Conservation (phyloP, 192 early-diverging fungal species). For the Backusella parvicylindrica region DNA sequence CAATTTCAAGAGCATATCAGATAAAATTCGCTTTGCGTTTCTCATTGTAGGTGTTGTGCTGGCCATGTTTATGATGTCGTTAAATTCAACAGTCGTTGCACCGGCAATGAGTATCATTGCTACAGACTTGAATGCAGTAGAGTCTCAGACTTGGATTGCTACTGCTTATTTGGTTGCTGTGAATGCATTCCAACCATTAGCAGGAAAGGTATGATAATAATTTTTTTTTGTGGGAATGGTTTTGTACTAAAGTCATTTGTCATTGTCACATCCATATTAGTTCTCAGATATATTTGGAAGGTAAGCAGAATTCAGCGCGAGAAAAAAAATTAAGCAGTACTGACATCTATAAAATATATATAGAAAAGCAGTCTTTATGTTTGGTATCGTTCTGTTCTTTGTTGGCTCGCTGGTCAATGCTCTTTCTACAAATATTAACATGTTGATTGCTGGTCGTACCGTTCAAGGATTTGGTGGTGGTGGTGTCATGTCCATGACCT, state of each 20-base stretch:
- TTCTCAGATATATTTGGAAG: conserved; percentile 37
- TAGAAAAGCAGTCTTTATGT: conserved; percentile 24
- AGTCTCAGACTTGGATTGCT: conserved; percentile 32
- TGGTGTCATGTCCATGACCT: conserved; percentile 56
- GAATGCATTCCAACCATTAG: conserved; percentile 27
- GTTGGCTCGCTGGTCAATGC: conserved; percentile 57
- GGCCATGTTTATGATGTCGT: conserved; percentile 31
- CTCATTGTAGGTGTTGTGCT: conserved; percentile 17
- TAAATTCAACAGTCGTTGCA: conserved; percentile 33
- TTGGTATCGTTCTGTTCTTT: conserved; percentile 27
- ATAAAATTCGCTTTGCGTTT: neutral
- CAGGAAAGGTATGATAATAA: conserved; percentile 19
- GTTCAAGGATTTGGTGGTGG: conserved; percentile 62
- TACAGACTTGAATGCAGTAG: conserved; percentile 16
- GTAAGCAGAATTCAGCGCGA: conserved; percentile 2
- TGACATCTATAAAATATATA: neutral
- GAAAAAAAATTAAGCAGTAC: neutral
- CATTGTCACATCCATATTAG: conserved; percentile 2
- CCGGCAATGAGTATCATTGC: conserved; percentile 36
- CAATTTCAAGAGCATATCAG: neutral
- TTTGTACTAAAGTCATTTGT: neutral
- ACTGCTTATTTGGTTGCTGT: conserved; percentile 33
- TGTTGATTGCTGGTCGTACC: conserved; percentile 64
- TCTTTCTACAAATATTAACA: conserved; percentile 54
- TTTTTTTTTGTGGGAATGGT: neutral